Evolutionary conservation across 306 rosid genomes (phyloP).

Genomic region (Quercus engelmannii): DNA sequence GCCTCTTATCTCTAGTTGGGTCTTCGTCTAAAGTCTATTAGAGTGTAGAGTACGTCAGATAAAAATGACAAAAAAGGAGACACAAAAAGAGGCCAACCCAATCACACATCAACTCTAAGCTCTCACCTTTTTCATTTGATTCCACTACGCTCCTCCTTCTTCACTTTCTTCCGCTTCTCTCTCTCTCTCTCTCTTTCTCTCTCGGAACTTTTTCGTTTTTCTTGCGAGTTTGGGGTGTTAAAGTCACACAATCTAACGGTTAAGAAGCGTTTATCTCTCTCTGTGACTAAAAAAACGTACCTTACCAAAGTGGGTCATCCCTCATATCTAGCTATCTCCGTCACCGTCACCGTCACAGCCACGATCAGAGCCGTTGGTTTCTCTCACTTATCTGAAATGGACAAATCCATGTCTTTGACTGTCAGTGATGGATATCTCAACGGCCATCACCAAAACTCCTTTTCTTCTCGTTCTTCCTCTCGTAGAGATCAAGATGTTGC

Average conservation of each 20-base stretch:
- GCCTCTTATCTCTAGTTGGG: too few species aligned
- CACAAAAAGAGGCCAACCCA: too few species aligned
- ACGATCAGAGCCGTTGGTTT: constrained; percentile 11
- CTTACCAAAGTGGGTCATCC: too few species aligned
- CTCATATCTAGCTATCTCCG: not conserved
- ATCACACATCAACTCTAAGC: too few species aligned
- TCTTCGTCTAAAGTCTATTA: not conserved
- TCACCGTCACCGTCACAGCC: constrained; percentile 12
- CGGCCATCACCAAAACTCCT: constrained; percentile 26
- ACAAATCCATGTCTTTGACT: constrained; percentile 27
- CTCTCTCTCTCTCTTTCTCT: not conserved
- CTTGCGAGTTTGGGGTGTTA: not conserved
- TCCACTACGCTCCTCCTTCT: not conserved
- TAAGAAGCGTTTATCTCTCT: too few species aligned
- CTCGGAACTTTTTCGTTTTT: constrained; percentile 24
- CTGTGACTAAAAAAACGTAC: too few species aligned
- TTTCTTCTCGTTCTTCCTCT: constrained; percentile 40
- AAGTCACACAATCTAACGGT: not conserved
- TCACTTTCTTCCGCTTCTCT: not conserved
- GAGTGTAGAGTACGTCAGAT: not conserved
- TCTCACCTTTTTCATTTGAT: not conserved
- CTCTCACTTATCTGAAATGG: constrained; percentile 26
- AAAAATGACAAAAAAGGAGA: not conserved
- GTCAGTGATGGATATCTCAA: constrained; percentile 29
- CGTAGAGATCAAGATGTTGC: constrained; percentile 54